Evolutionary conservation across 805 yeast genomes (phyloP).

Genomic region (Spathaspora girioi): DNA sequence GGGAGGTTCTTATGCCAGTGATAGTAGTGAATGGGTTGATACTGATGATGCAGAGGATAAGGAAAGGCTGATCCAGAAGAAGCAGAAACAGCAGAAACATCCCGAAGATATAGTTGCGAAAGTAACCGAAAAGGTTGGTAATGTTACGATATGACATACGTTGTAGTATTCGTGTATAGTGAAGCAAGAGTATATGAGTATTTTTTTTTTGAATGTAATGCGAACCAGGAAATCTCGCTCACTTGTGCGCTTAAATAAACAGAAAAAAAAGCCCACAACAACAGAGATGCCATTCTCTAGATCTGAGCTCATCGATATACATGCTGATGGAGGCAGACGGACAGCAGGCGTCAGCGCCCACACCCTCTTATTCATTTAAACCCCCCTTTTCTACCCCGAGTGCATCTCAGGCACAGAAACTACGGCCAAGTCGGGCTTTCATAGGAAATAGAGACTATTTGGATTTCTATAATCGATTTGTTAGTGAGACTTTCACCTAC

Average conservation of each 20-base stretch:
- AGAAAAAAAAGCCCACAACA: neutral
- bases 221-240: neutral
- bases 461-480: conserved; percentile 24
- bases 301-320: neutral
- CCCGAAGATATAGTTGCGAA: neutral
- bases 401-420: neutral
- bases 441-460: conserved; percentile 22
- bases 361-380: neutral
- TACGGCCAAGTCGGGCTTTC: conserved; percentile 11
- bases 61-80: neutral
- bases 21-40: conserved; percentile 13
- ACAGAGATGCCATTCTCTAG: neutral
- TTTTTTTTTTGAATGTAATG: neutral
- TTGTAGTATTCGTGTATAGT: neutral
- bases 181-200: neutral
- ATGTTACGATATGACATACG: conserved; percentile 1
- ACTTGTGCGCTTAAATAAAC: neutral
- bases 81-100: neutral
- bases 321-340: neutral
- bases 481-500: conserved; percentile 16
- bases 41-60: conserved; percentile 12
- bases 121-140: neutral
- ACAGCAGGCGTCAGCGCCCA: neutral
- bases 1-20: neutral
- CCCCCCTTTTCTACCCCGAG: neutral